Evolutionary conservation across 352 stramenopile species (phyloP).

Genomic region (Phytopythium helicoides): DNA sequence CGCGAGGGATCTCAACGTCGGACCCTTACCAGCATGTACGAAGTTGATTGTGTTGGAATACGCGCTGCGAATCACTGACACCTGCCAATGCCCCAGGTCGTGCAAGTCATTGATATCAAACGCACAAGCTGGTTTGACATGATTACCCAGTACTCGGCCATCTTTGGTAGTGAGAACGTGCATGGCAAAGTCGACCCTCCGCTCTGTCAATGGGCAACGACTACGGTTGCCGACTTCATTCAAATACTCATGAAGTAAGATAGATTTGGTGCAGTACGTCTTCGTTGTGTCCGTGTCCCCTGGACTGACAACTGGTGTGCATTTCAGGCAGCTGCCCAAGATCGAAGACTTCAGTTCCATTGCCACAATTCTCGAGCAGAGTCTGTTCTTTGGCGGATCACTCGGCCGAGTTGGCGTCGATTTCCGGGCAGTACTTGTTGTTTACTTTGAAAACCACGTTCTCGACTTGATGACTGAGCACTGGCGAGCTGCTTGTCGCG

Average conservation of each 20-base stretch:
- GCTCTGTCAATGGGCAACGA: slow-evolving; percentile 78
- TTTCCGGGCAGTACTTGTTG: slow-evolving; percentile 76
- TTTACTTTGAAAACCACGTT: slow-evolving; percentile 84
- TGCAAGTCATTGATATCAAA: slow-evolving; percentile 88
- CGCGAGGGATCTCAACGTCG: slow-evolving; percentile 41
- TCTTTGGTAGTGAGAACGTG: slow-evolving; percentile 84
- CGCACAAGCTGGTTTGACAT: slow-evolving; percentile 90
- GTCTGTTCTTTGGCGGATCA: slow-evolving; percentile 82
- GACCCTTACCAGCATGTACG: slow-evolving; percentile 86
- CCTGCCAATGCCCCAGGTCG: slow-evolving; percentile 32
- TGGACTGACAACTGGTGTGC: neutral
- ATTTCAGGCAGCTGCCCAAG: slow-evolving; percentile 71
- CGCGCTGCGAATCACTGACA: neutral
- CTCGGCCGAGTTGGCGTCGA: slow-evolving; percentile 79
- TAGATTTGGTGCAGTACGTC: too few relatives aligned
- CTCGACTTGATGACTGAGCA: slow-evolving; percentile 57
- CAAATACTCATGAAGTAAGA: slow-evolving; percentile 76
- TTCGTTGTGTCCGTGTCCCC: too few relatives aligned
- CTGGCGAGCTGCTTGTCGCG: slow-evolving; percentile 52
- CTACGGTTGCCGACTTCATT: slow-evolving; percentile 78
- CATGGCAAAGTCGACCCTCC: slow-evolving; percentile 79
- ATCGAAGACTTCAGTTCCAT: slow-evolving; percentile 83
- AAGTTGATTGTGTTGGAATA: too few relatives aligned
- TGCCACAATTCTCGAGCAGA: slow-evolving; percentile 78
- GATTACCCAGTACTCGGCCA: slow-evolving; percentile 90